These are phyloP conservation scores for Nephelium lappaceum DNA, from an alignment of 345 rosid species.

Conservation along the genomic window DNA sequence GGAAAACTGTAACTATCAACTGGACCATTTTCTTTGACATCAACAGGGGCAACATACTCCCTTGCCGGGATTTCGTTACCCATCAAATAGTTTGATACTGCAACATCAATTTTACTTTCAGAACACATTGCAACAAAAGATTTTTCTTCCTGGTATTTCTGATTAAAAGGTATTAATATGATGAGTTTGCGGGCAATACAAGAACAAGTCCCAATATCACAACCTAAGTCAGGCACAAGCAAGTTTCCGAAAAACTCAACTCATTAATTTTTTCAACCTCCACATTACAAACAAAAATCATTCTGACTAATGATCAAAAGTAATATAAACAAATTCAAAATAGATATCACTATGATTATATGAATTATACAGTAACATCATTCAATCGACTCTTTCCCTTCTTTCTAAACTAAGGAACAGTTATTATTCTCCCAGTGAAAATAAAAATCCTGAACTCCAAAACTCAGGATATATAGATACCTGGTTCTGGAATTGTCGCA, in stretches of 20 bases:
- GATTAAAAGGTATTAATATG: neutral
- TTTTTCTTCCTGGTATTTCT: slow-evolving; percentile 2
- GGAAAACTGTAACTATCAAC: slow-evolving; percentile 43
- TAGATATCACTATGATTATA: neutral
- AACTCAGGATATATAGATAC: slow-evolving; percentile 30
- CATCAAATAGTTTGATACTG: slow-evolving; percentile 55
- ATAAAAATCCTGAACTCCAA: neutral
- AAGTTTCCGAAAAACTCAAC: neutral
- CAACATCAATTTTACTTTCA: slow-evolving; percentile 15
- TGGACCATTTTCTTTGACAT: slow-evolving; percentile 49
- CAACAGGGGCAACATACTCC: slow-evolving; percentile 42
- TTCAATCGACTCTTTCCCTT: neutral
- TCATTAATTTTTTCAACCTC: neutral
- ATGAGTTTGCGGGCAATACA: neutral
- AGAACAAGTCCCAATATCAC: slow-evolving; percentile 5
- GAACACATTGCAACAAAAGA: neutral
- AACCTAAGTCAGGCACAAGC: neutral
- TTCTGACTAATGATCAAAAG: slow-evolving; percentile 7
- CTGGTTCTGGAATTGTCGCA: slow-evolving; percentile 45
- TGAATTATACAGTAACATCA: neutral
- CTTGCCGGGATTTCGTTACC: slow-evolving; percentile 51
- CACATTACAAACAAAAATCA: neutral
- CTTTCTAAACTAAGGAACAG: neutral
- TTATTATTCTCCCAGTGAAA: slow-evolving; percentile 1
- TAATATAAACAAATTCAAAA: slow-evolving; percentile 2